A percentile compares a stretch with the other conserved stretches of the same genome.
phyloP scores from a whole-genome alignment of 2,329 filamentous ascomycete genomes.

The Tolypocladium tropicale region DNA sequence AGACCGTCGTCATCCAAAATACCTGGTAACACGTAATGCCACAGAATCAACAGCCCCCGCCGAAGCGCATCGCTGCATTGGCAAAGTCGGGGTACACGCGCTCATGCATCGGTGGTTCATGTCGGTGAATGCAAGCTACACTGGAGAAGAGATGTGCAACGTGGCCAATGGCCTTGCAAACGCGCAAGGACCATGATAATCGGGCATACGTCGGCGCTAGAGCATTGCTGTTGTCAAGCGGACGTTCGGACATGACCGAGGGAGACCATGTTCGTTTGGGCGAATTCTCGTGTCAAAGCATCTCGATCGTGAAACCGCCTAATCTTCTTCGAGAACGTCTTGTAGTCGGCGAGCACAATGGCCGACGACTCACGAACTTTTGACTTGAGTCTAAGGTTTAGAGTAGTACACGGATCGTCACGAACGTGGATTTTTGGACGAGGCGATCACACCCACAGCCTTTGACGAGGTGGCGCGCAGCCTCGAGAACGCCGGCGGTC shows the following conservation, averaged over 20 bases:
- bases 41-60: no score
- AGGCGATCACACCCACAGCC: not conserved
- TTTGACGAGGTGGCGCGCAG: not conserved
- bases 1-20: no score
- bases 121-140: conserved; percentile 4
- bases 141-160: conserved; percentile 5
- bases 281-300: not conserved
- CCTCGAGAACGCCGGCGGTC: not conserved
- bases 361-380: not conserved
- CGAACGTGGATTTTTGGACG: not conserved
- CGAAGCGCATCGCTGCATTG: not conserved
- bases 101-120: not conserved
- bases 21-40: no score
- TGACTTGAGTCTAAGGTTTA: not conserved
- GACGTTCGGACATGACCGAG: not conserved
- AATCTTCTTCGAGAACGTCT: no score
- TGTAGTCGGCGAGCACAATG: no score
- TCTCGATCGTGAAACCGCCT: no score
- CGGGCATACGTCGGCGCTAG: not conserved
- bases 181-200: not conserved
- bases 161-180: conserved; percentile 6
- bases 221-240: not conserved
- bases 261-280: not conserved
- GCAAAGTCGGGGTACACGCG: not conserved
- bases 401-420: not conserved